Conservation (phyloP, 805 yeast species). For the Barnettozyma californica region DNA sequence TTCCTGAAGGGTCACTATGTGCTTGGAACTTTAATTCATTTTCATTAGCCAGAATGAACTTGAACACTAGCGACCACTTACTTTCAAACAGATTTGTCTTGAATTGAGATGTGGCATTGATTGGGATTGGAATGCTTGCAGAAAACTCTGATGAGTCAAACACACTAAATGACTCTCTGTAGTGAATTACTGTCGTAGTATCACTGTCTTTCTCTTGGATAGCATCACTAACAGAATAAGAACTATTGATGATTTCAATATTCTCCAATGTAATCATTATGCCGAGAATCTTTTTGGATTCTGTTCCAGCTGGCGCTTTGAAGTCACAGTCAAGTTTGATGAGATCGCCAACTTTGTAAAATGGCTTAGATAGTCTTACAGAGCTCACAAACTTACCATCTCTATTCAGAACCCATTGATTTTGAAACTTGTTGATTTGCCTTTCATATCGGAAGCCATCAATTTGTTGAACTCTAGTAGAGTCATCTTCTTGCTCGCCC, state of each 20-base stretch:
- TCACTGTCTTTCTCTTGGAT: not conserved
- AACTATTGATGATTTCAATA: constrained; percentile 31
- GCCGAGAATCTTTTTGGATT: constrained; percentile 33
- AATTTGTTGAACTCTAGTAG: constrained; percentile 6
- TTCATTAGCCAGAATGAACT: constrained; percentile 29
- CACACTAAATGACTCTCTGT: constrained; percentile 27
- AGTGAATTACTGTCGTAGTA: constrained; percentile 19
- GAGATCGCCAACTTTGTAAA: constrained; percentile 40
- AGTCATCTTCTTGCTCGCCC: constrained; percentile 2
- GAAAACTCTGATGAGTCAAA: constrained; percentile 26
- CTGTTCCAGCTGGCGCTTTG: constrained; percentile 1
- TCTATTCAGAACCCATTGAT: constrained; percentile 36
- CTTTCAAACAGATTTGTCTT: constrained; percentile 34
- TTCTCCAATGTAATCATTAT: constrained; percentile 30
- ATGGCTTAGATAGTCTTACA: constrained; percentile 34
- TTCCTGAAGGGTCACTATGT: constrained; percentile 35
- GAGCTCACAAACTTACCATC: constrained; percentile 37
- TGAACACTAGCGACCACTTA: constrained; percentile 33
- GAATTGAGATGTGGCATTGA: constrained; percentile 34
- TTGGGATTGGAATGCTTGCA: constrained; percentile 31
- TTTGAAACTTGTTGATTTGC: constrained; percentile 25
- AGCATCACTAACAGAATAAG: constrained; percentile 19
- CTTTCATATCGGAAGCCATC: constrained; percentile 19
- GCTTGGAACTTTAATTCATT: constrained; percentile 8
- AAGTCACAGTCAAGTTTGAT: constrained; percentile 37